These are phyloP conservation scores for Lotmaria passim DNA, from an alignment of 208 protist genomes.

Conservation along the genomic window DNA sequence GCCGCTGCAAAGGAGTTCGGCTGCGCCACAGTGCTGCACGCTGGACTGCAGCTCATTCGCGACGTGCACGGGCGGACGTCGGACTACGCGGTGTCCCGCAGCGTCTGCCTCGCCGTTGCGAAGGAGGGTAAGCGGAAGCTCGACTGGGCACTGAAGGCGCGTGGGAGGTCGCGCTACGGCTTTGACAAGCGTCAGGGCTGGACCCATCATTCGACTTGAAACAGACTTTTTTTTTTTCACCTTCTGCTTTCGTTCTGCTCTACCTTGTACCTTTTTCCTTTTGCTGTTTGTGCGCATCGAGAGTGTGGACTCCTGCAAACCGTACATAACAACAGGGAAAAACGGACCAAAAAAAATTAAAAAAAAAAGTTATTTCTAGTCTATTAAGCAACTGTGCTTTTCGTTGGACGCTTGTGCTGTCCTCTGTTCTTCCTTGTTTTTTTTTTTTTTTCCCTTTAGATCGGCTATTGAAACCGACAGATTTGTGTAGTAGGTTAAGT, in stretches of 20 bases:
- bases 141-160: conserved; percentile 28
- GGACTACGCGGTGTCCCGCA: neutral
- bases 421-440: neutral
- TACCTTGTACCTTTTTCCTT: too few species aligned
- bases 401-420: too few species aligned
- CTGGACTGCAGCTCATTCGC: conserved; percentile 9
- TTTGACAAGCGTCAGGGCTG: conserved; percentile 7
- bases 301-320: too few species aligned
- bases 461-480: too few species aligned
- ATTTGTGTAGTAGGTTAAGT: too few species aligned
- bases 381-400: too few species aligned
- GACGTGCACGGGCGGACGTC: neutral
- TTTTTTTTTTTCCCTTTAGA: conserved; percentile 1
- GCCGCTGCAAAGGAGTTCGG: conserved; percentile 42
- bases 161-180: neutral
- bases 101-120: neutral
- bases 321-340: too few species aligned
- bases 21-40: conserved; percentile 7
- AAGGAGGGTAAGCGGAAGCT: conserved; percentile 24
- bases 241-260: neutral
- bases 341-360: too few species aligned
- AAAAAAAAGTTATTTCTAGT: too few species aligned
- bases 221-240: conserved; percentile 8
- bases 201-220: conserved; percentile 1
- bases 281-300: too few species aligned